phyloP scores from a whole-genome alignment of 139 green algal species.

The Chlamydomonas sp. region DNA sequence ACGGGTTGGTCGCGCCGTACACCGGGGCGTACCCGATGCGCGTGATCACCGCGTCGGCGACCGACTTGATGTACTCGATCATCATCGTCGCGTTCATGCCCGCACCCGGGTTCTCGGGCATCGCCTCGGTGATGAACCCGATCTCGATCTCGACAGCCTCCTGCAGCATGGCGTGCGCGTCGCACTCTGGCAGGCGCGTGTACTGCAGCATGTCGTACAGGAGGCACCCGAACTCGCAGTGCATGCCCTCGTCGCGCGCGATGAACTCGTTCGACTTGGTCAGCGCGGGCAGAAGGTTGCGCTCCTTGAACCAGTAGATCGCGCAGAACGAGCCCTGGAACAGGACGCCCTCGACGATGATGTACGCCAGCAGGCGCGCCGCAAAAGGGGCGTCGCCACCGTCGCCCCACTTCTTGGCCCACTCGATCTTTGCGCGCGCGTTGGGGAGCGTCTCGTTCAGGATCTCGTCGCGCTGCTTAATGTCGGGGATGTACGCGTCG shows the following conservation, averaged over 20 bases:
- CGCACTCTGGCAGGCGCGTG: background rate
- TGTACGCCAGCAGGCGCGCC: constrained; percentile 73
- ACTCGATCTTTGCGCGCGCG: constrained; percentile 50
- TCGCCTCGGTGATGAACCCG: constrained; percentile 84
- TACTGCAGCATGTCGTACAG: background rate
- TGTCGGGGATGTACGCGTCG: constrained; percentile 59
- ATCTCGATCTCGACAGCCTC: constrained; percentile 92
- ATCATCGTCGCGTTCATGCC: constrained; percentile 75
- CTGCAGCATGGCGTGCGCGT: constrained; percentile 13
- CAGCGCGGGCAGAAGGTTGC: constrained; percentile 81
- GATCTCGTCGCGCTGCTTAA: constrained; percentile 37
- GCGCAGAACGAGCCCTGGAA: constrained; percentile 89
- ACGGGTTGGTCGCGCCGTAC: constrained; percentile 7
- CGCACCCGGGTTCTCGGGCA: constrained; percentile 71
- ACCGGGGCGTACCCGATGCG: background rate
- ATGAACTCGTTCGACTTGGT: constrained; percentile 98
- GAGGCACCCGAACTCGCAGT: constrained; percentile 77
- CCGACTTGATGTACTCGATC: constrained; percentile 91
- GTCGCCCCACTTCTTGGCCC: constrained; percentile 34
- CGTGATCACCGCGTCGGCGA: constrained; percentile 34
- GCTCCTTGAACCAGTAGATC: constrained; percentile 99
- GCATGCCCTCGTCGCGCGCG: constrained; percentile 86
- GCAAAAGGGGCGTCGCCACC: constrained; percentile 14
- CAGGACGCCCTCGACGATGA: constrained; percentile 96
- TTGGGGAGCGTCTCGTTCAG: constrained; percentile 55